Conservation (phyloP, 2,329 filamentous ascomycete species). For the Ophiobolus disseminans region DNA sequence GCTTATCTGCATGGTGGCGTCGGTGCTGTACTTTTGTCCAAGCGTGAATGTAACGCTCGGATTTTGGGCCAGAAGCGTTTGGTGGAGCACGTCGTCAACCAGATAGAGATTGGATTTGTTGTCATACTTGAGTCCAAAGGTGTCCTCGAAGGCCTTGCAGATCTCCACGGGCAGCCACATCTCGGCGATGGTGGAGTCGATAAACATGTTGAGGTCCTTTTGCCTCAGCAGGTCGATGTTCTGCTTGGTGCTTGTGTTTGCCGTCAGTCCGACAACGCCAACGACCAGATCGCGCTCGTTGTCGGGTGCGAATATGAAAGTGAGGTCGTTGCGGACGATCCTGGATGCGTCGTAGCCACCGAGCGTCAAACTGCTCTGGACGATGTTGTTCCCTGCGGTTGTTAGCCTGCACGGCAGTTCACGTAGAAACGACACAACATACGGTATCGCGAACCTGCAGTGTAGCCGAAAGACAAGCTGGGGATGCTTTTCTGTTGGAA, state of each 20-base stretch:
- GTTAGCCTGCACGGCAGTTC: conserved; percentile 4
- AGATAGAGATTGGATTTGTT: conserved; percentile 69
- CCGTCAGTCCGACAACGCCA: conserved; percentile 56
- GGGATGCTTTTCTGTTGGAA: conserved; percentile 66
- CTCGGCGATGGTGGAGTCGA: conserved; percentile 59
- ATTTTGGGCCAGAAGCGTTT: conserved; percentile 55
- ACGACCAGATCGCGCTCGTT: conserved; percentile 67
- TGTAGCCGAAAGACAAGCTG: conserved; percentile 77
- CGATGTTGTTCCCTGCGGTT: conserved; percentile 39
- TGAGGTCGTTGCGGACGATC: conserved; percentile 66
- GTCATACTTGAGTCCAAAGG: conserved; percentile 71
- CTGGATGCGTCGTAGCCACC: conserved; percentile 73
- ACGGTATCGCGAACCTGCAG: conserved; percentile 77
- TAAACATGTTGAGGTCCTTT: conserved; percentile 51
- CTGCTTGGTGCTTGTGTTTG: conserved; percentile 36
- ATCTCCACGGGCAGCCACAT: conserved; percentile 59
- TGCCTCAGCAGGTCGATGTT: conserved; percentile 46
- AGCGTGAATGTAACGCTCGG: conserved; percentile 55
- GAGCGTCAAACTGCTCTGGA: conserved; percentile 63
- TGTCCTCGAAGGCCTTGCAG: conserved; percentile 69
- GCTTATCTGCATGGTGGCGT: conserved; percentile 52
- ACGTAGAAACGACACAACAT: conserved; percentile 35
- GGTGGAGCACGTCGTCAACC: conserved; percentile 64
- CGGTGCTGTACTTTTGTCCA: conserved; percentile 43
- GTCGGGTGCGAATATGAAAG: conserved; percentile 64